These are phyloP conservation scores for Phytophthora tubulina DNA, from an alignment of 352 stramenopile species.

Conservation along the genomic window DNA sequence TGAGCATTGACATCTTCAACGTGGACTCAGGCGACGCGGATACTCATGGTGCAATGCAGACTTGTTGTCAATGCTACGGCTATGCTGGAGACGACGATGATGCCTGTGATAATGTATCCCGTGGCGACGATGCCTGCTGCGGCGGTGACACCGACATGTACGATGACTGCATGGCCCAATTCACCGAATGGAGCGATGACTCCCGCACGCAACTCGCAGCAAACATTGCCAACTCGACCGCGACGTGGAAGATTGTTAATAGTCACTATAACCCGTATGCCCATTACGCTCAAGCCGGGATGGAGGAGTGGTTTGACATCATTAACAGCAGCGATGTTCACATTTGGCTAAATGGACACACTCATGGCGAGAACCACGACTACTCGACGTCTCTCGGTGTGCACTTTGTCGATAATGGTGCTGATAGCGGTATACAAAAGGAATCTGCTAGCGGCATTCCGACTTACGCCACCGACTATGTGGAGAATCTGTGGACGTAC, in stretches of 20 bases:
- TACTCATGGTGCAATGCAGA: slow-evolving; percentile 55
- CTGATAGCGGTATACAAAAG: slow-evolving; percentile 73
- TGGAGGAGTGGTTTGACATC: slow-evolving; percentile 55
- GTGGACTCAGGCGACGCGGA: slow-evolving; percentile 61
- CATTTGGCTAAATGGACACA: slow-evolving; percentile 58
- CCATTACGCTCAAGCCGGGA: slow-evolving; percentile 44
- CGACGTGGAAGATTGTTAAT: slow-evolving; percentile 74
- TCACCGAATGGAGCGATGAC: slow-evolving; percentile 57
- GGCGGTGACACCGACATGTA: slow-evolving; percentile 51
- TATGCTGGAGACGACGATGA: slow-evolving; percentile 51
- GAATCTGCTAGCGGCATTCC: slow-evolving; percentile 70
- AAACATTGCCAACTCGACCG: slow-evolving; percentile 56
- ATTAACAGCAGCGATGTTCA: slow-evolving; percentile 47
- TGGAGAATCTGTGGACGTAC: slow-evolving; percentile 69
- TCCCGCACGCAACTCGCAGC: slow-evolving; percentile 46
- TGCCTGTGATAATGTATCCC: slow-evolving; percentile 44
- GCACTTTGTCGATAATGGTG: slow-evolving; percentile 80
- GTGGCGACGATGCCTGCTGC: slow-evolving; percentile 47
- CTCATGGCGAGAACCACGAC: slow-evolving; percentile 70
- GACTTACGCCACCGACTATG: slow-evolving; percentile 52
- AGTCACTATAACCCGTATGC: slow-evolving; percentile 66
- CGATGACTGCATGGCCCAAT: slow-evolving; percentile 49
- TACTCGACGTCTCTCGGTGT: slow-evolving; percentile 55
- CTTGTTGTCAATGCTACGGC: slow-evolving; percentile 68
- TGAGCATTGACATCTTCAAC: slow-evolving; percentile 69